These are phyloP conservation scores for Articulospora tetracladia DNA, from an alignment of 495 filamentous ascomycete species.

Conservation along the genomic window DNA sequence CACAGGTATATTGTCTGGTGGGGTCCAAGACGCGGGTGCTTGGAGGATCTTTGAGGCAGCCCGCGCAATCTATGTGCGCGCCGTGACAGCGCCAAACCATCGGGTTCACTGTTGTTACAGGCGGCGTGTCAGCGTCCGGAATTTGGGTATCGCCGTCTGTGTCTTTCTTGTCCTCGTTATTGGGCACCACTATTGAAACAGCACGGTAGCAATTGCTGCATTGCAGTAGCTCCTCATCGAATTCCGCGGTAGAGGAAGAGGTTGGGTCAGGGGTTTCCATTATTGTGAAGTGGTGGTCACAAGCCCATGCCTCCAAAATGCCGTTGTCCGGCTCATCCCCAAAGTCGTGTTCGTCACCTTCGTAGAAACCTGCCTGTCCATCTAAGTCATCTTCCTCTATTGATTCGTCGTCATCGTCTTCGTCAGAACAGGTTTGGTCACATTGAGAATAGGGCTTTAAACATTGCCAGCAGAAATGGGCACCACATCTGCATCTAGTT, in stretches of 20 bases:
- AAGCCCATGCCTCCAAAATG: constrained; percentile 15
- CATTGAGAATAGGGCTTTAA: constrained; percentile 6
- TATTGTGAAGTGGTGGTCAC: constrained; percentile 8
- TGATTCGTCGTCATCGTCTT: constrained; percentile 11
- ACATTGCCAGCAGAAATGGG: constrained; percentile 27
- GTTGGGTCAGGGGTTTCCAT: not conserved
- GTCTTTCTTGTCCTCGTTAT: not conserved
- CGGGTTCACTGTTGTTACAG: too few species aligned
- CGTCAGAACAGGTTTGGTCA: constrained; percentile 9
- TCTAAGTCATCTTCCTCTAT: constrained; percentile 20
- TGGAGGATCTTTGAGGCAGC: too few species aligned
- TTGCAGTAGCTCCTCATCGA: constrained; percentile 5
- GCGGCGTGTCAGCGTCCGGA: too few species aligned
- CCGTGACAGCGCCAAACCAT: not conserved
- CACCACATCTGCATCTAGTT: constrained; percentile 24
- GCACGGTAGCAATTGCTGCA: constrained; percentile 21
- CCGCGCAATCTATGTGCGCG: not conserved
- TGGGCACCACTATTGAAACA: not conserved
- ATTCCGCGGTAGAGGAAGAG: not conserved
- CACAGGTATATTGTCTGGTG: not conserved
- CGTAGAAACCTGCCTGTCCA: constrained; percentile 9
- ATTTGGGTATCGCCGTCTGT: not conserved
- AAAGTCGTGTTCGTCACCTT: constrained; percentile 16
- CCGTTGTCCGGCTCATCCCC: constrained; percentile 16
- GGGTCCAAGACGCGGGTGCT: not conserved